A percentile compares a stretch with the other conserved stretches of the same genome.
Conservation (phyloP, 1,284 basidiomycete species). For the Dichomitus squalens region DNA sequence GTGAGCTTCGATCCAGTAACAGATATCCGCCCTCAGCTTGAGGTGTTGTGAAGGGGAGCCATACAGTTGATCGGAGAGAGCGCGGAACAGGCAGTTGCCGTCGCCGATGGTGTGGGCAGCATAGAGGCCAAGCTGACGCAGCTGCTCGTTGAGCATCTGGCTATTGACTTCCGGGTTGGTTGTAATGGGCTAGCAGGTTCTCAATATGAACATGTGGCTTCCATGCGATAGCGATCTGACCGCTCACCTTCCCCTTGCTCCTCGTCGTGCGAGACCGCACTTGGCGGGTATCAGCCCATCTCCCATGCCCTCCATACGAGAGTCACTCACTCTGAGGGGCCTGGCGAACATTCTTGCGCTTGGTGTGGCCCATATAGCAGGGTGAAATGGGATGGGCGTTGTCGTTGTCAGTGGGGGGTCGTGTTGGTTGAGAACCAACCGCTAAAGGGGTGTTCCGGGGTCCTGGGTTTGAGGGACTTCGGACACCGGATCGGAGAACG, state of each 20-base stretch:
- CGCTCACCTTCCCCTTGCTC: slow-evolving; percentile 56
- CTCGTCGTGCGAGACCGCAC: slow-evolving; percentile 69
- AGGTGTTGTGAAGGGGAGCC: slow-evolving; percentile 75
- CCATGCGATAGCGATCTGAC: slow-evolving; percentile 12
- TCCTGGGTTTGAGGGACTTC: slow-evolving; percentile 28
- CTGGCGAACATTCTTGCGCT: slow-evolving; percentile 35
- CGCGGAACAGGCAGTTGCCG: slow-evolving; percentile 88
- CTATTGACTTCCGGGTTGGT: slow-evolving; percentile 67
- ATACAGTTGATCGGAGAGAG: slow-evolving; percentile 80
- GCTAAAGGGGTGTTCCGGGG: slow-evolving; percentile 27
- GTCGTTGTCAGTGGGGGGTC: slow-evolving; percentile 15
- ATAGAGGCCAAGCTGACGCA: slow-evolving; percentile 75
- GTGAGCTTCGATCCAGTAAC: slow-evolving; percentile 78
- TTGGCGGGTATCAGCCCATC: slow-evolving; percentile 34
- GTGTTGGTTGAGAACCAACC: slow-evolving; percentile 22
- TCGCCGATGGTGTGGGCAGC: slow-evolving; percentile 80
- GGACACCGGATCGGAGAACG: slow-evolving; percentile 23
- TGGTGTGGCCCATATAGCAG: slow-evolving; percentile 33
- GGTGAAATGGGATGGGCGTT: slow-evolving; percentile 5
- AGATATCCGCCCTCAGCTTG: slow-evolving; percentile 74
- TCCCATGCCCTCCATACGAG: slow-evolving; percentile 3
- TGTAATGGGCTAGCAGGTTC: slow-evolving; percentile 39
- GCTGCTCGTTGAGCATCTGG: slow-evolving; percentile 65
- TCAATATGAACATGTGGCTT: slow-evolving; percentile 19
- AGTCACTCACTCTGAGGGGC: slow-evolving; percentile 35